Evolutionary conservation across 179 eudicot genomes (phyloP), one percentile per base, ranked within the genome.

Genomic region (Nepenthes alata): DNA sequence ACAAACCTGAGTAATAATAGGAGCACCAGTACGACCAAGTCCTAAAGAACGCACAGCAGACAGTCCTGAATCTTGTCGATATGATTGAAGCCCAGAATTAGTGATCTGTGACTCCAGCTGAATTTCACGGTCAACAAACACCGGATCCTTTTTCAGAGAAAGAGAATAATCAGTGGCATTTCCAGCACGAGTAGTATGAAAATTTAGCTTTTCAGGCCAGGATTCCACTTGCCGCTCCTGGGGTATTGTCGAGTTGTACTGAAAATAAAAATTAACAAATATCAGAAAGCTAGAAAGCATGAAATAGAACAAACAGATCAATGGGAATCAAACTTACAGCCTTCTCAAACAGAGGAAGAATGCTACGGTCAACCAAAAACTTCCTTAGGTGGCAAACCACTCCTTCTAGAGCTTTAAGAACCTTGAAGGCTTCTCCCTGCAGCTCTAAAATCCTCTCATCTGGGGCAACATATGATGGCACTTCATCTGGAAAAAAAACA

Each of bases 361-460:
- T 35, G 47, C 63, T 60, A 47, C 47, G 63, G 47, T 60, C 63
- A 60, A 60, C 63, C 53, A 60, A 60, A 15, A 60, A 44, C 37
- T 60, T 60, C 53, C 63, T 6, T 0, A 60, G 63, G 12, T 41
- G 51, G 16, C 53, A 35, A 4, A 47, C 13, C 3, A 60, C 37
- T 47, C 35, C 53, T 60, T 60, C n/a, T 14, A 60, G 37, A 35
- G 63, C 63, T 45, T 44, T 60, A 9, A 44, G 63, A 47, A 47
- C 63, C n/a, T 45, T 60, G 12, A 60, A 60, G 48, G 53, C 47
- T 15, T 60, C 63, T 7, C 63, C 63, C 35, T 60, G 63, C 12
- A 60, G 13, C 52, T 60, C 63, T 8, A 45, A 53, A n/a, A 60
- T n/a, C 36, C 63, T 60, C 38, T 60, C 63, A 60, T 60, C 63